Conservation (phyloP, 2,329 filamentous ascomycete species). For the Alternaria triticina region DNA sequence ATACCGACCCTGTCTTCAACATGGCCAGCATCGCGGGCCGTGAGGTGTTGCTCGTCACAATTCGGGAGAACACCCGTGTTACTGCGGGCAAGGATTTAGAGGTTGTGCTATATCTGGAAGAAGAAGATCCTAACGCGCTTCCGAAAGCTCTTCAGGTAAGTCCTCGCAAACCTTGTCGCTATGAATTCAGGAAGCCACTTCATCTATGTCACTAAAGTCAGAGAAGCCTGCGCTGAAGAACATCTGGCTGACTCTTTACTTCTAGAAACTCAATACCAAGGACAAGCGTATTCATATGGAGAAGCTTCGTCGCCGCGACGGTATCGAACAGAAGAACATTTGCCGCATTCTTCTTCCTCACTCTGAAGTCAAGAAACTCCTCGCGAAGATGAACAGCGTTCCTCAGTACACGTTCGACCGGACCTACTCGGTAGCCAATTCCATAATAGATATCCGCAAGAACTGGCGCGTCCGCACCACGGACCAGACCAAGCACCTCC, state of each 20-base stretch:
- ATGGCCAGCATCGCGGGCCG: neutral
- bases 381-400: neutral
- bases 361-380: neutral
- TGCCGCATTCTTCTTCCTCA: neutral
- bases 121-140: neutral
- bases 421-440: neutral
- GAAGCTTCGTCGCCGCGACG: neutral
- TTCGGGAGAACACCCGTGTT: neutral
- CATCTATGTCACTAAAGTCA: no score
- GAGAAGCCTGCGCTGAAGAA: neutral
- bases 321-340: neutral
- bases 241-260: neutral
- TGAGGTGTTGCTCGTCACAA: neutral
- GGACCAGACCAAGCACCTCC: neutral
- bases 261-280: neutral
- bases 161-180: neutral
- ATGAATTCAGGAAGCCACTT: neutral
- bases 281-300: neutral
- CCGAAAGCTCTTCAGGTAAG: neutral
- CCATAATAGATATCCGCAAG: neutral
- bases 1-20: neutral
- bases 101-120: neutral
- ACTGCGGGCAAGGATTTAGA: neutral
- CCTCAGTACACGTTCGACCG: neutral
- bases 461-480: neutral